Evolutionary conservation across 768 basidiomycete species (phyloP).

Genomic region (Crassisporium funariophilum): DNA sequence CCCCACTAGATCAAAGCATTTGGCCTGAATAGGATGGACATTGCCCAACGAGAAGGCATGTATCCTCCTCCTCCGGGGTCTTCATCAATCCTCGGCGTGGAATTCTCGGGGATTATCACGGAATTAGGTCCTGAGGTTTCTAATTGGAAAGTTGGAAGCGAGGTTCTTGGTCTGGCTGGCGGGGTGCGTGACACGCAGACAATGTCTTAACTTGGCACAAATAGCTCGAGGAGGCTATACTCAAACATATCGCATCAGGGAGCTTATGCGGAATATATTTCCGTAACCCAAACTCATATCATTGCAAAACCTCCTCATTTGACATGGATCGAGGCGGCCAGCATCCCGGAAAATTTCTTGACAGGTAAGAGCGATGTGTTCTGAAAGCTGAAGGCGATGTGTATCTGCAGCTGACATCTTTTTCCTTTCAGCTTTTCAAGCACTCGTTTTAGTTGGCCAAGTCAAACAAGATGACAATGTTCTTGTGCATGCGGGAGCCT

Average conservation of each 20-base stretch:
- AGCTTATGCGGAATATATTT: constrained; percentile 89
- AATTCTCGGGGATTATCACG: constrained; percentile 74
- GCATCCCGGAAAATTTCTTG: constrained; percentile 85
- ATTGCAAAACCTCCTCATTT: constrained; percentile 74
- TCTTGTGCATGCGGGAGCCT: constrained; percentile 89
- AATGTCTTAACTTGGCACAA: not conserved
- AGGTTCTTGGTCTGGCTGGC: constrained; percentile 76
- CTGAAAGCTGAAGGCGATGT: not conserved
- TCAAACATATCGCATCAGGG: constrained; percentile 60
- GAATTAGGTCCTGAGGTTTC: constrained; percentile 53
- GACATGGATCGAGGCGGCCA: constrained; percentile 83
- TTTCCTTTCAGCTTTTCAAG: constrained; percentile 44
- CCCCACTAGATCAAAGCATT: constrained; percentile 73
- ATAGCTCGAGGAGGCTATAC: not conserved
- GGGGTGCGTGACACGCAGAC: constrained; percentile 58
- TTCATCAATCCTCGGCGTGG: constrained; percentile 79
- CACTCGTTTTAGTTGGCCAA: constrained; percentile 63
- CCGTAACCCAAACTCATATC: constrained; percentile 63
- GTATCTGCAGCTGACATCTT: constrained; percentile 2
- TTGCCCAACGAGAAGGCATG: constrained; percentile 66
- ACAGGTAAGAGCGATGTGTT: constrained; percentile 56
- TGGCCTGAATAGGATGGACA: constrained; percentile 90
- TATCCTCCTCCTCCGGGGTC: constrained; percentile 82
- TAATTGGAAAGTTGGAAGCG: constrained; percentile 63
- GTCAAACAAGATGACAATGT: constrained; percentile 73